phyloP scores from a whole-genome alignment of 495 filamentous ascomycete species.

The Talaromyces ruber region DNA sequence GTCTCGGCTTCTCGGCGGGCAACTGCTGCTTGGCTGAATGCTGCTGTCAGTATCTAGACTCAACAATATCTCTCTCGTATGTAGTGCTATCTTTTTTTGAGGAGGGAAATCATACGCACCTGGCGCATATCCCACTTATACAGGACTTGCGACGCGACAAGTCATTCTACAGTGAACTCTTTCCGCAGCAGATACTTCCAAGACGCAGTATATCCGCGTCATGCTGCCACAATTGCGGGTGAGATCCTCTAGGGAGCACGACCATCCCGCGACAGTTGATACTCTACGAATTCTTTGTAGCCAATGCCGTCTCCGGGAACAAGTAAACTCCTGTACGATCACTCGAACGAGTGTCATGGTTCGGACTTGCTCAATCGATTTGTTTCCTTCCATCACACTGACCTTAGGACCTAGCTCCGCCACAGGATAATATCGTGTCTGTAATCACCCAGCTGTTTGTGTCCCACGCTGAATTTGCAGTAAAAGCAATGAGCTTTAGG shows the following conservation, averaged over 20 bases:
- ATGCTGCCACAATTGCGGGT: not conserved
- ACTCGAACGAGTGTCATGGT: not conserved
- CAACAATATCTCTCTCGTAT: not conserved
- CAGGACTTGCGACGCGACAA: not conserved
- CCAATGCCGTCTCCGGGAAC: not conserved
- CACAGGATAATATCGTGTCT: not conserved
- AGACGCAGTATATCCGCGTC: not conserved
- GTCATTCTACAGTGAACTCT: not conserved
- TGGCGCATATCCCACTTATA: not conserved
- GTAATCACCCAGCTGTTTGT: not conserved
- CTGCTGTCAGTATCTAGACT: not conserved
- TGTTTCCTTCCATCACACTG: not conserved
- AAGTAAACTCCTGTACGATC: not conserved
- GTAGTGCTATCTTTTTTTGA: not conserved
- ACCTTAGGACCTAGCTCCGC: not conserved
- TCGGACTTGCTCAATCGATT: not conserved
- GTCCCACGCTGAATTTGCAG: not conserved
- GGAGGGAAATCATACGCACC: constrained; percentile 4
- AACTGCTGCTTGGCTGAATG: not conserved
- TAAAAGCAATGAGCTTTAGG: not conserved
- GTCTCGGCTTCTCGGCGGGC: not conserved
- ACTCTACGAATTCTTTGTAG: constrained; percentile 2
- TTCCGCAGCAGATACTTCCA: not conserved
- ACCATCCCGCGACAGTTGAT: not conserved
- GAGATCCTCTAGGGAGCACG: not conserved